Conservation (phyloP, 345 rosid species). For the Dovyalis caffra region DNA sequence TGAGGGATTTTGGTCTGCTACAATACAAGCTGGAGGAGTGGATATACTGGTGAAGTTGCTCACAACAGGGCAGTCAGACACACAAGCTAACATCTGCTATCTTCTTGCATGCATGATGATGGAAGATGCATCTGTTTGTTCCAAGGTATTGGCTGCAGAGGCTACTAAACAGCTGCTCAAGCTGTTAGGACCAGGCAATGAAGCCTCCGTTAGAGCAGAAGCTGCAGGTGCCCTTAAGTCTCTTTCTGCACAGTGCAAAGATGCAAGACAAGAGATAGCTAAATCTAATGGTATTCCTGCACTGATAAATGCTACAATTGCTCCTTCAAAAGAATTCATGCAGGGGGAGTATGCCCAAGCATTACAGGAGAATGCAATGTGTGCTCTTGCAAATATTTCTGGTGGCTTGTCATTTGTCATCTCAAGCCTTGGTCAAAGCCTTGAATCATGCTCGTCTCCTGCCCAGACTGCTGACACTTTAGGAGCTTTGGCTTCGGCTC, state of each 20-base stretch:
- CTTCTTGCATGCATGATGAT: conserved; percentile 97
- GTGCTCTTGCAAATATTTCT: conserved; percentile 97
- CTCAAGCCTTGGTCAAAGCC: conserved; percentile 99
- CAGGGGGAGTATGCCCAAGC: conserved; percentile 99
- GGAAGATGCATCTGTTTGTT: conserved; percentile 90
- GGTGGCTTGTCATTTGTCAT: conserved; percentile 98
- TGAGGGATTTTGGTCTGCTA: conserved; percentile 93
- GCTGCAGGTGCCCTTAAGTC: conserved; percentile 98
- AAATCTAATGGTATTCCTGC: conserved; percentile 88
- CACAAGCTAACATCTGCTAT: conserved; percentile 90
- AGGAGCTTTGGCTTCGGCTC: conserved; percentile 99
- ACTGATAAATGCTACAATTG: conserved; percentile 93
- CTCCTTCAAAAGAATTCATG: conserved; percentile 99
- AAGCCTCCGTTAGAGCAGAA: conserved; percentile 96
- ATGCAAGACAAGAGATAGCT: conserved; percentile 89
- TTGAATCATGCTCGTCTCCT: conserved; percentile 93
- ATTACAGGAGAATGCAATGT: conserved; percentile 98
- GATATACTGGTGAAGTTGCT: conserved; percentile 97
- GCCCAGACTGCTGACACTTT: conserved; percentile 95
- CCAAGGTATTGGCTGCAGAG: conserved; percentile 84
- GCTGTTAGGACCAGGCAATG: conserved; percentile 90
- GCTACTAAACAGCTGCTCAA: conserved; percentile 86
- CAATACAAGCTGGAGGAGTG: conserved; percentile 93
- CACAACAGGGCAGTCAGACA: conserved; percentile 68
- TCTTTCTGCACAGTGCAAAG: conserved; percentile 90